Percentiles rank a stretch among this genome's conserved stretches.
phyloP scores from a whole-genome alignment of 2,329 filamentous ascomycete species.

The Aspergillus proliferans region DNA sequence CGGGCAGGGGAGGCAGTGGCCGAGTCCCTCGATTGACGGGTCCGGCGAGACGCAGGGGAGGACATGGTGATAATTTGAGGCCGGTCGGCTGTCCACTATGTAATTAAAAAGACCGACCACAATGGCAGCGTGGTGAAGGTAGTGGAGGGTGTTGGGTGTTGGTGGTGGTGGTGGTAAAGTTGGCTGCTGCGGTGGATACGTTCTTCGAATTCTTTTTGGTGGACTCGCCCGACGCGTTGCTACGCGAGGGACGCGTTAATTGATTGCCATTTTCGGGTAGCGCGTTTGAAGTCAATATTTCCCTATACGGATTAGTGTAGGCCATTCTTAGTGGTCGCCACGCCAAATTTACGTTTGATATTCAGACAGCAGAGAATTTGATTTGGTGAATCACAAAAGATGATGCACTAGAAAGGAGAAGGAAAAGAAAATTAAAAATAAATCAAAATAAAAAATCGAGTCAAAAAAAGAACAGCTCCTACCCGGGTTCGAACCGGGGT shows the following conservation, averaged over 20 bases:
- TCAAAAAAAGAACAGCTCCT: background rate
- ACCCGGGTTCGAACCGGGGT: background rate
- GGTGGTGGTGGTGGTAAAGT: slow-evolving; percentile 11
- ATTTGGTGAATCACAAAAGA: background rate
- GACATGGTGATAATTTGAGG: slow-evolving; percentile 28
- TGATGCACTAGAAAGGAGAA: background rate
- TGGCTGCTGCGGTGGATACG: slow-evolving; percentile 10
- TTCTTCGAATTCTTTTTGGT: slow-evolving; percentile 9
- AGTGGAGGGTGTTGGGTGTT: slow-evolving; percentile 5
- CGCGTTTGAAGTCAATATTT: slow-evolving; percentile 8
- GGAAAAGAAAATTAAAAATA: background rate
- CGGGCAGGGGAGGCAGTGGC: slow-evolving; percentile 34
- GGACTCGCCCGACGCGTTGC: slow-evolving; percentile 16
- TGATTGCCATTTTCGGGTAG: slow-evolving; percentile 21
- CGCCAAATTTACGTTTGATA: background rate
- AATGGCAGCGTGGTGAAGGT: background rate
- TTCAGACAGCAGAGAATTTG: background rate
- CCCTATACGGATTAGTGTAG: background rate
- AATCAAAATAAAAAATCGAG: background rate
- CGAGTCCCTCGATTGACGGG: slow-evolving; percentile 35
- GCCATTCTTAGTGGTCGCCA: background rate
- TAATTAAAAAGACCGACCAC: background rate
- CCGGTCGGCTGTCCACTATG: background rate
- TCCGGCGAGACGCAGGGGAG: slow-evolving; percentile 39
- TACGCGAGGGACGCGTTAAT: slow-evolving; percentile 28